Conservation (phyloP, 2,329 filamentous ascomycete species). For the Sarocladium kiliense region DNA sequence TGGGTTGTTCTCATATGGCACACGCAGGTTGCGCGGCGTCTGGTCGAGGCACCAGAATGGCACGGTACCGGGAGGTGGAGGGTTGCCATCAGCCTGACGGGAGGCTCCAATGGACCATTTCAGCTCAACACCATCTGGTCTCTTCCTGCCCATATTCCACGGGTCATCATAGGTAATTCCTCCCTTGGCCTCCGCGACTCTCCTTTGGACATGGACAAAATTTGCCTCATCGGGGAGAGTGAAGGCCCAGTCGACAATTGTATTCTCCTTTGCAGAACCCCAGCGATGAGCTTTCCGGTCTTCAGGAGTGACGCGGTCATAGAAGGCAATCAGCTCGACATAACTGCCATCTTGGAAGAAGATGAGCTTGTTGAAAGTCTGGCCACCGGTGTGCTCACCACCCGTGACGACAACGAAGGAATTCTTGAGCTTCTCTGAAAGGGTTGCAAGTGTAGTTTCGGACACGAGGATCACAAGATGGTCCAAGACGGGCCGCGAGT, state of each 20-base stretch:
- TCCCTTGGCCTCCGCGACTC: conserved; percentile 24
- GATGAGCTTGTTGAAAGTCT: conserved; percentile 58
- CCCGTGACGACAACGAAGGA: conserved; percentile 56
- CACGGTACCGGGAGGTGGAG: conserved; percentile 39
- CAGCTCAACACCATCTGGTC: conserved; percentile 50
- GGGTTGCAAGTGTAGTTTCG: conserved; percentile 35
- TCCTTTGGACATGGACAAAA: conserved; percentile 31
- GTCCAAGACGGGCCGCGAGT: conserved; percentile 41
- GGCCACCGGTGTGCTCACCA: conserved; percentile 55
- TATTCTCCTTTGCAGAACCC: conserved; percentile 45
- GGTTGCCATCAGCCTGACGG: conserved; percentile 12
- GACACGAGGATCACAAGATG: conserved; percentile 62
- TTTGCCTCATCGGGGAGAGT: conserved; percentile 31
- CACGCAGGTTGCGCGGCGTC: conserved; percentile 49
- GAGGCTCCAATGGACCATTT: conserved; percentile 53
- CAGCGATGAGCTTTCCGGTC: conserved; percentile 49
- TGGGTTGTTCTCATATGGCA: conserved; percentile 34
- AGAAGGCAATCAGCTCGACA: conserved; percentile 61
- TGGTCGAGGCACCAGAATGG: conserved; percentile 65
- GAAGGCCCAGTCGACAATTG: conserved; percentile 57
- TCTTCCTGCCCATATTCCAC: conserved; percentile 44
- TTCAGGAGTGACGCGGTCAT: conserved; percentile 35
- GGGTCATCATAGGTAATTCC: conserved; percentile 44
- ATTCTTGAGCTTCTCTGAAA: conserved; percentile 45
- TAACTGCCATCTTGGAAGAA: conserved; percentile 60